A percentile compares a stretch with the other conserved stretches of the same genome.
Conservation (phyloP, 495 filamentous ascomycete species). For the Bryoglossum gracile region DNA sequence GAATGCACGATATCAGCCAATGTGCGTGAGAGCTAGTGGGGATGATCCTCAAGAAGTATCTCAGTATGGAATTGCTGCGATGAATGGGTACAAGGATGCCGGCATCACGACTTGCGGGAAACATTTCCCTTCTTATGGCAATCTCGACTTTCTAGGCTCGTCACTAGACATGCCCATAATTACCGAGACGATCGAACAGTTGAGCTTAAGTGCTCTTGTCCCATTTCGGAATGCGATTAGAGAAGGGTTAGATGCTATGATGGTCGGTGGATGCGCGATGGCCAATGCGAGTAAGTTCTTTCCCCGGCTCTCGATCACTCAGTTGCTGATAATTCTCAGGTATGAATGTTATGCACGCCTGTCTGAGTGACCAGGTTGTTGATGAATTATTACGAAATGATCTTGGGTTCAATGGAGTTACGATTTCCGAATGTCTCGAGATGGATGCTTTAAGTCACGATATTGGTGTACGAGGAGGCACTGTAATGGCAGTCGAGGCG, state of each 20-base stretch:
- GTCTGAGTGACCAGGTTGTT: constrained; percentile 82
- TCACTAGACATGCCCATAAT: constrained; percentile 84
- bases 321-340: constrained; percentile 5
- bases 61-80: constrained; percentile 74
- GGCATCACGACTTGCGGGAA: constrained; percentile 82
- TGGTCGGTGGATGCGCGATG: constrained; percentile 85
- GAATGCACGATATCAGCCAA: constrained; percentile 77
- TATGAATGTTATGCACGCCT: constrained; percentile 88
- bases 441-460: constrained; percentile 90
- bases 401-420: constrained; percentile 78
- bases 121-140: constrained; percentile 89
- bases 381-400: constrained; percentile 76
- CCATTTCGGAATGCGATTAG: constrained; percentile 81
- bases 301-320: not conserved
- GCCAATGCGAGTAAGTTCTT: constrained; percentile 54
- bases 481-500: constrained; percentile 89
- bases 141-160: constrained; percentile 83
- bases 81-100: constrained; percentile 84
- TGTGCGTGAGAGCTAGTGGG: constrained; percentile 74
- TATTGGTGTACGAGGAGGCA: constrained; percentile 85
- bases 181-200: constrained; percentile 80
- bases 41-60: constrained; percentile 90
- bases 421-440: constrained; percentile 91
- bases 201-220: constrained; percentile 74
- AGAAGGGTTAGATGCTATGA: constrained; percentile 82